A percentile compares a stretch with the other conserved stretches of the same genome.
phyloP scores from a whole-genome alignment of 768 basidiomycete genomes.

The Cyathus striatus region DNA sequence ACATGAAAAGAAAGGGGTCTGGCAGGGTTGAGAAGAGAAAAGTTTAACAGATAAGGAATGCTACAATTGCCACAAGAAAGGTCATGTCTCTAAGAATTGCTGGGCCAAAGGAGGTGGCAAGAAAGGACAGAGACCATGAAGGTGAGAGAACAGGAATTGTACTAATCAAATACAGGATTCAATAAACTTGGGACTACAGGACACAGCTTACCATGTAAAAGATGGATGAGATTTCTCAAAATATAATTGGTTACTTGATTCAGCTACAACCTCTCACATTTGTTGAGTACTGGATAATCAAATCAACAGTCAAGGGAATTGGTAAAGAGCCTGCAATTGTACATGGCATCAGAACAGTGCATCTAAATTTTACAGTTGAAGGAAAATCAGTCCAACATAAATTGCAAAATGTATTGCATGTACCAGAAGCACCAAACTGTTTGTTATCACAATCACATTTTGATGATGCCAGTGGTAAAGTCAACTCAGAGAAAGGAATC shows the following conservation, averaged over 20 bases:
- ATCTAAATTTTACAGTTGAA: no score
- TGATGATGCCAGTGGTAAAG: no score
- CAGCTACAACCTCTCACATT: constrained; percentile 19
- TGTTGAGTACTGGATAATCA: constrained; percentile 14
- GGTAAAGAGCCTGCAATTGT: no score
- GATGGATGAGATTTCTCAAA: constrained; percentile 10
- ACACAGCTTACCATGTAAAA: constrained; percentile 6
- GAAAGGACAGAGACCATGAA: constrained; percentile 25
- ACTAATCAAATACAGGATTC: constrained; percentile 3
- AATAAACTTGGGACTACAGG: constrained; percentile 7
- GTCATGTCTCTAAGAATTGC: constrained; percentile 19
- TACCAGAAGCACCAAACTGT: no score
- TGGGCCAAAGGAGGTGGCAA: constrained; percentile 29
- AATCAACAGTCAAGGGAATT: constrained; percentile 10
- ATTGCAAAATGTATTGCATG: constrained; percentile 12
- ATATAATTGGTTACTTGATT: no score
- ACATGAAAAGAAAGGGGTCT: no score
- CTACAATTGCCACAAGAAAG: constrained; percentile 24
- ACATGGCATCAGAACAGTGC: constrained; percentile 12
- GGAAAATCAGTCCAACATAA: constrained; percentile 9
- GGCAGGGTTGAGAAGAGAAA: no score
- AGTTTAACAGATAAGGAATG: constrained; percentile 14
- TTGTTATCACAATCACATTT: no score
- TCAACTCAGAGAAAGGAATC: no score
- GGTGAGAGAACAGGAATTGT: constrained; percentile 7